Conservation (phyloP, 345 rosid genomes). For the Linum lewisii region DNA sequence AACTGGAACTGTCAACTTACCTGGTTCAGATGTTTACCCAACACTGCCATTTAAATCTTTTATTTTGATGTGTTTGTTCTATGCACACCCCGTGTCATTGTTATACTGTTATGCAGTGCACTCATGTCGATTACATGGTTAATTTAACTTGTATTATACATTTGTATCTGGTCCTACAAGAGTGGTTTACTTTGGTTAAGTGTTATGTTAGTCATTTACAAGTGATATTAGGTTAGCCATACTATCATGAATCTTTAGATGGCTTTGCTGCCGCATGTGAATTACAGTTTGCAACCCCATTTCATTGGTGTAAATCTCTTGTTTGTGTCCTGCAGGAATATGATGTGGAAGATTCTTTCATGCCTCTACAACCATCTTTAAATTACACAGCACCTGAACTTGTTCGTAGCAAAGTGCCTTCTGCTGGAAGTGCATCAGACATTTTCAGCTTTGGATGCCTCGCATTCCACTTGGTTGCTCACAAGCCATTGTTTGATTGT, state of each 20-base stretch:
- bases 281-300: background rate
- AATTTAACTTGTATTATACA: background rate
- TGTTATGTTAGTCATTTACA: background rate
- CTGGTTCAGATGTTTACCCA: background rate
- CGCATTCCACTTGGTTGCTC: conserved; percentile 81
- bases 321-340: conserved; percentile 55
- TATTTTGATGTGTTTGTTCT: too few relatives aligned
- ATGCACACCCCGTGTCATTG: too few relatives aligned
- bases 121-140: background rate
- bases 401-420: conserved; percentile 56
- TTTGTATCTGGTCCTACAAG: background rate
- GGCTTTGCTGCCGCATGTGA: background rate
- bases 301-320: conserved; percentile 9
- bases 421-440: conserved; percentile 71
- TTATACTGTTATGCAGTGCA: too few relatives aligned
- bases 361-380: conserved; percentile 87
- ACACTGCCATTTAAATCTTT: too few relatives aligned
- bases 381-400: conserved; percentile 97
- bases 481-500: conserved; percentile 86
- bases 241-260: background rate
- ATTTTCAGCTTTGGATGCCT: conserved; percentile 95
- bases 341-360: conserved; percentile 83
- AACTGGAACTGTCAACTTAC: background rate
- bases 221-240: background rate
- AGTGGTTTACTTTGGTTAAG: background rate